Evolutionary conservation across 2,329 filamentous ascomycete genomes (phyloP).

Genomic region (Cladosporium sp.): DNA sequence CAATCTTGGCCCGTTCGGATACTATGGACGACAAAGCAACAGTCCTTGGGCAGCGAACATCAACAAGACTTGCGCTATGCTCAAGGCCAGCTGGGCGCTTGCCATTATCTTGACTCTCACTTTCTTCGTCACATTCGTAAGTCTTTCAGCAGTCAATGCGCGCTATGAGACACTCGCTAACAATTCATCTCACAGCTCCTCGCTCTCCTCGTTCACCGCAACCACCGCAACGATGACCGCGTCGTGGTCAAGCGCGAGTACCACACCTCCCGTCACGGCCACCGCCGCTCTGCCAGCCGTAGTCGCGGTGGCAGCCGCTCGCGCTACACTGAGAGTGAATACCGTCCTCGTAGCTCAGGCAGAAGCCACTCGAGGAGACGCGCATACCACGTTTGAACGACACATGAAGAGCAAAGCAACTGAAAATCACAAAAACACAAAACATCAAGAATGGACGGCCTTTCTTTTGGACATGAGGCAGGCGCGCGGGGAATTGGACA

Average conservation of each 20-base stretch:
- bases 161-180: neutral
- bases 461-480: constrained; percentile 1
- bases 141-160: constrained; percentile 26
- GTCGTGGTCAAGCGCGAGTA: constrained; percentile 58
- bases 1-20: constrained; percentile 50
- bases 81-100: constrained; percentile 87
- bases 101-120: constrained; percentile 85
- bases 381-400: constrained; percentile 13
- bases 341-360: constrained; percentile 14
- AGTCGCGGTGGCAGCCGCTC: constrained; percentile 34
- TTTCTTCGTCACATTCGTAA: constrained; percentile 74
- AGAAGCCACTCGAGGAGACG: constrained; percentile 13
- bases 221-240: constrained; percentile 50
- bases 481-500: neutral
- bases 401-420: neutral
- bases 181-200: constrained; percentile 48
- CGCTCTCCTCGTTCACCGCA: constrained; percentile 60
- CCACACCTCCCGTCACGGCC: constrained; percentile 48
- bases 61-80: constrained; percentile 83
- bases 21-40: constrained; percentile 39
- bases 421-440: neutral
- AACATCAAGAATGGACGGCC: neutral
- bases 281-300: constrained; percentile 39
- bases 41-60: constrained; percentile 55
- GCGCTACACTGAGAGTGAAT: constrained; percentile 29